Evolutionary conservation across 257 asterid species (phyloP), one percentile per base, ranked within the genome.

Genomic region (Lithospermum erythrorhizon): DNA sequence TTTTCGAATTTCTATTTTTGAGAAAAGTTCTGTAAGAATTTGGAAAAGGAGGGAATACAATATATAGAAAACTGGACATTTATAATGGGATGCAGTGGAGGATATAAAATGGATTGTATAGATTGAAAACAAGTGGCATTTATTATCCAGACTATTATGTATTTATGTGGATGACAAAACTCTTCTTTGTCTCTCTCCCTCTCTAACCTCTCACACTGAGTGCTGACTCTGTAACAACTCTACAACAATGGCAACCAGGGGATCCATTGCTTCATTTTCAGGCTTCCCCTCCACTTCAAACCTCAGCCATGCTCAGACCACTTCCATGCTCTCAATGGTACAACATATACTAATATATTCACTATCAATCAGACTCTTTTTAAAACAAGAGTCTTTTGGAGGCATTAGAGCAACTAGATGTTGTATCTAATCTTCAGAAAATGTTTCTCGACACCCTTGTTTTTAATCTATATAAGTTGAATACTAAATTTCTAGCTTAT

Each of bases 111-210:
- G 49, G 13, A 14, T 13, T 11, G 14, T 41, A 41, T 13, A 55
- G 59, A 55, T 55, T 6, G 60, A 45, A 21, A 58, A 66, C 52
- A 15, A 59, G 79, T 77, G 79, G 82, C 75, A 70, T 70, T 64
- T 56, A 20, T 70, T 67, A 61, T 61, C 63, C 60, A 49, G 16
- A 64, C 17, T 61, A 70, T 27, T 67, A 68, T 67, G 82, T 73
- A 79, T 79, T 27, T 67, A 68, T 67, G 82, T 73, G 82, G 82
- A 73, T 61, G 71, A 65, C 25, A 73, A 74, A 48, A 37, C 69
- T 37, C 62, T 17, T 22, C 23, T 63, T 41, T 61, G 27, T 61
- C 21, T 73, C 24, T 47, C 58, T 32, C 16, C 61, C 53, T 8
- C 21, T 51, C 54, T 17, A 48, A 47, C 9, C 53, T 20, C 52